phyloP scores from a whole-genome alignment of 2,329 filamentous ascomycete genomes.

The Ascochyta fabae region DNA sequence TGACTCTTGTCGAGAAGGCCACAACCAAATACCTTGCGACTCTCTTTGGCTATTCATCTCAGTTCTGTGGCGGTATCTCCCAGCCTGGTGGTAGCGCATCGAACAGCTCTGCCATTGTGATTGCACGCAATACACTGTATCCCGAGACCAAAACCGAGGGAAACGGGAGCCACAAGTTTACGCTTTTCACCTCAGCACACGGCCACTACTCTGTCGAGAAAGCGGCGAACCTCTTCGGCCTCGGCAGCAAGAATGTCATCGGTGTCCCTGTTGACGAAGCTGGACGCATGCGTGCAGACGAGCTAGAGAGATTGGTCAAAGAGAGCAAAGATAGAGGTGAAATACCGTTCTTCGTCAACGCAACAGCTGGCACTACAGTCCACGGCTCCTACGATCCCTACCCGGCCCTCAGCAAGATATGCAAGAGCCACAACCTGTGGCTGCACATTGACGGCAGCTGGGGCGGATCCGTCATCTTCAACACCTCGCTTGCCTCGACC shows the following conservation, averaged over 20 bases:
- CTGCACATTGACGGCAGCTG: slow-evolving; percentile 91
- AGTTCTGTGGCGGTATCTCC: slow-evolving; percentile 73
- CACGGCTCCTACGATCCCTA: slow-evolving; percentile 88
- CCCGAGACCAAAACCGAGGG: slow-evolving; percentile 78
- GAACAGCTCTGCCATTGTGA: slow-evolving; percentile 83
- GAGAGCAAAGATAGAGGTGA: slow-evolving; percentile 70
- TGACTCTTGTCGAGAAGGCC: slow-evolving; percentile 86
- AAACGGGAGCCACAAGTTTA: slow-evolving; percentile 69
- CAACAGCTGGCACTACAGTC: slow-evolving; percentile 93
- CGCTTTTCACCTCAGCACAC: slow-evolving; percentile 86
- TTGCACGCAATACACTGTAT: slow-evolving; percentile 85
- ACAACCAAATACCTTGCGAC: slow-evolving; percentile 75
- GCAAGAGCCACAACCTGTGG: slow-evolving; percentile 78
- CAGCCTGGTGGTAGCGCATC: slow-evolving; percentile 83
- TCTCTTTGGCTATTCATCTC: slow-evolving; percentile 62
- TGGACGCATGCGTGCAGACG: slow-evolving; percentile 73
- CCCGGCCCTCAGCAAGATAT: slow-evolving; percentile 70
- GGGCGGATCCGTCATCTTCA: slow-evolving; percentile 84
- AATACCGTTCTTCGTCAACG: slow-evolving; percentile 93
- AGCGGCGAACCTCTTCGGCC: slow-evolving; percentile 86
- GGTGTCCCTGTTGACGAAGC: slow-evolving; percentile 73
- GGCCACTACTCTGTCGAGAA: slow-evolving; percentile 97
- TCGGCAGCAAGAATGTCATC: slow-evolving; percentile 78
- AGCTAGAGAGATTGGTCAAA: slow-evolving; percentile 68
- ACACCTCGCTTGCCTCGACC: slow-evolving; percentile 60